Evolutionary conservation across 2,329 filamentous ascomycete species (phyloP), one percentile per base, ranked within the genome.

Genomic region (Colletotrichum orbiculare): DNA sequence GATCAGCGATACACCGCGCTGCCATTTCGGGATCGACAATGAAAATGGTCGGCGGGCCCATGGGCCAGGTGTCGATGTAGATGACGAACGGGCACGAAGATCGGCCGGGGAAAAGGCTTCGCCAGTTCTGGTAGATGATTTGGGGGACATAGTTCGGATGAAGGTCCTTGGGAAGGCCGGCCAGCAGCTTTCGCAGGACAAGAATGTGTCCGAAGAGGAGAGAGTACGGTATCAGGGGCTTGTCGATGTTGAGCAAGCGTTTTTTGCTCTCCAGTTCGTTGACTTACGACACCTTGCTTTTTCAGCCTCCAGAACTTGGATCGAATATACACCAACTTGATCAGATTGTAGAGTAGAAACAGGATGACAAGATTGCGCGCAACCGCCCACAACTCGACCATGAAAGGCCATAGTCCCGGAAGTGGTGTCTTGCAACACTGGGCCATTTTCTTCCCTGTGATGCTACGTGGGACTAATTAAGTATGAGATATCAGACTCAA

Each of bases 51-150:
- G 71, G 68, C 9, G 66, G 54, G 1, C 55, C 61, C 15, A 76
- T 61, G 0, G 74, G 74, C 74, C 74, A 76, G 10, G 68, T 64
- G 54, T 76, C 74, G 33, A 75, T 37, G 49, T 73, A 75, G 37
- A 69, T 59, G 2, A 73, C 59, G 6, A 71, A 68, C 10, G 74
- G 73, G 8, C 71, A 73, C 4, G 63, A 50, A 4, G 35, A 80
- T 54, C 77, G 69, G 34, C 10, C 56, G 5, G 61, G 65, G n/a
- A 67, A 67, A 7, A 65, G 33, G 0, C 38, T 13, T 25, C 15
- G 38, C 61, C 65, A 67, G 17, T 67, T 66, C 9, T 67, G 41
- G 12, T 49, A 53, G 41, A 67, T 43, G 34, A 47, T 17, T 35
- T 67, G 50, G 3, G 56, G n/a, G 7, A 65, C 7, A 43, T 65